phyloP scores from a whole-genome alignment of 202 grass and related monocot genomes.

The Cymbopogon flexuosus region DNA sequence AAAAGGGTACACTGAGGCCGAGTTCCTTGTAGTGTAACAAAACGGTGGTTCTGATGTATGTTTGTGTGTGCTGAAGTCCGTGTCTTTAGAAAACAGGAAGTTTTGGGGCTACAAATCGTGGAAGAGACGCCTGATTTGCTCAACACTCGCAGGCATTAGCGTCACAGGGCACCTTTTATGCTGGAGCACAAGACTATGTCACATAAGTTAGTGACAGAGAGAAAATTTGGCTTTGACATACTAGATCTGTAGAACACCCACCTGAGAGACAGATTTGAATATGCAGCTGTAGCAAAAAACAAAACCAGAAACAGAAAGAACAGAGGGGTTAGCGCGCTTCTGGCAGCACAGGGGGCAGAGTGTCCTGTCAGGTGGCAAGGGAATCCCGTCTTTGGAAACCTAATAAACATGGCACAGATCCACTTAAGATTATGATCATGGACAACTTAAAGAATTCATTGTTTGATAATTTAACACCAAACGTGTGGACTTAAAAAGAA shows the following conservation, averaged over 20 bases:
- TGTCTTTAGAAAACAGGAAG: slow-evolving; percentile 2
- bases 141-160: slow-evolving; percentile 61
- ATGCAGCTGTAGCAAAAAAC: slow-evolving; percentile 96
- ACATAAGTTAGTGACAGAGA: neutral
- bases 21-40: slow-evolving; percentile 7
- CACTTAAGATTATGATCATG: slow-evolving; percentile 9
- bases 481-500: neutral
- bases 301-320: slow-evolving; percentile 95
- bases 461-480: neutral
- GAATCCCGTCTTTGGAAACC: slow-evolving; percentile 82
- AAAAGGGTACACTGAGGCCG: neutral
- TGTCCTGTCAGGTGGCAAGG: slow-evolving; percentile 60
- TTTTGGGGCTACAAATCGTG: slow-evolving; percentile 68
- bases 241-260: slow-evolving; percentile 15
- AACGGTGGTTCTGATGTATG: neutral
- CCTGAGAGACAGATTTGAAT: slow-evolving; percentile 95
- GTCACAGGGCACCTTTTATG: slow-evolving; percentile 84
- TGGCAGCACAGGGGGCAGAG: slow-evolving; percentile 88
- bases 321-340: slow-evolving; percentile 78
- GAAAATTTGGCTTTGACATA: neutral
- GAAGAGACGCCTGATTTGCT: slow-evolving; percentile 90
- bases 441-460: neutral
- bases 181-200: slow-evolving; percentile 39
- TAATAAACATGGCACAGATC: slow-evolving; percentile 15
- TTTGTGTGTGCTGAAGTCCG: neutral